A percentile compares a stretch with the other conserved stretches of the same genome.
These are phyloP conservation scores for Sanguinoderma infundibulare DNA, from an alignment of 1,284 basidiomycete species.

Conservation along the genomic window DNA sequence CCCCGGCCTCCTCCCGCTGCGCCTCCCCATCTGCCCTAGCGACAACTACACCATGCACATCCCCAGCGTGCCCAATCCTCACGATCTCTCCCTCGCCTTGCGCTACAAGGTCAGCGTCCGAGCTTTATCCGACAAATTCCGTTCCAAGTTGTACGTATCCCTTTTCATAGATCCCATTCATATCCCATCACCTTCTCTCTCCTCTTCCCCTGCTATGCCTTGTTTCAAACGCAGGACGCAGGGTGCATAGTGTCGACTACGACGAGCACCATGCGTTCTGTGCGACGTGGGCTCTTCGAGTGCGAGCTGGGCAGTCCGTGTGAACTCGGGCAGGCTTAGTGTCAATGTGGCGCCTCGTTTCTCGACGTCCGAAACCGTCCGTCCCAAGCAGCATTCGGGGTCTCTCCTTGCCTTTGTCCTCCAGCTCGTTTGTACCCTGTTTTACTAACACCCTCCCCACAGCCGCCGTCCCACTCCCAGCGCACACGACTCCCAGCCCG, in stretches of 20 bases:
- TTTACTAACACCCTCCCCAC: conserved; percentile 2
- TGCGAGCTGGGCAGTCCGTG: conserved; percentile 9
- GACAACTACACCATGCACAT: conserved; percentile 19
- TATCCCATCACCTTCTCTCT: background rate
- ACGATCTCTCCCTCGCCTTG: background rate
- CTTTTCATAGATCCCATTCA: background rate
- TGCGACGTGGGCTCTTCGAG: background rate
- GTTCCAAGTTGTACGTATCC: conserved; percentile 21
- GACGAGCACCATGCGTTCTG: background rate
- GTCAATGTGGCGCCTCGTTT: conserved; percentile 9
- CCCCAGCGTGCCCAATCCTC: conserved; percentile 3
- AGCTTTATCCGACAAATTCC: conserved; percentile 17
- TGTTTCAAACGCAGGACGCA: too few species aligned
- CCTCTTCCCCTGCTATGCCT: background rate
- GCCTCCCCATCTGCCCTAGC: conserved; percentile 7
- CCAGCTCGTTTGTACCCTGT: background rate
- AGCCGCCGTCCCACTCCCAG: conserved; percentile 19
- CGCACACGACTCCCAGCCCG: conserved; percentile 1
- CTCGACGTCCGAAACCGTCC: background rate
- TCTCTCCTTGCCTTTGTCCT: background rate
- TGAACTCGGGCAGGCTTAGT: conserved; percentile 4
- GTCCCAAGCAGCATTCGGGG: background rate
- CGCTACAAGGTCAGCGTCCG: conserved; percentile 14
- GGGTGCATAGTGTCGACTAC: too few species aligned
- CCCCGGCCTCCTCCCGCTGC: background rate